Base-by-base conservation (phyloP, 805 yeast species). In the Starmerella bombi region DNA sequence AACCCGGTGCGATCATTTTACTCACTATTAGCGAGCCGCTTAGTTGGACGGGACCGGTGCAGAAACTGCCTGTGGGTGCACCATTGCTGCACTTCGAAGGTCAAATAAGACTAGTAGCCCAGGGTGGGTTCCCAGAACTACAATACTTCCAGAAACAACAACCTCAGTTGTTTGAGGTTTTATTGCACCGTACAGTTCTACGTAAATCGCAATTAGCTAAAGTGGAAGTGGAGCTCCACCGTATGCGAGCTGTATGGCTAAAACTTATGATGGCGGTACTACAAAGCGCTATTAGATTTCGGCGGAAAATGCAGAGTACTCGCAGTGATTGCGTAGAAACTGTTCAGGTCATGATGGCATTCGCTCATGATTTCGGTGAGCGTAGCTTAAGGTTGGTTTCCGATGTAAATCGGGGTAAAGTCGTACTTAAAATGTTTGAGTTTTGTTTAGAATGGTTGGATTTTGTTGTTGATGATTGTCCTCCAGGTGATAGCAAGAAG, bases 381-480 rank as follows among this genome's bases (percentile, higher is more conserved):
- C 77, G 79, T 49, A 75, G 83, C 2, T 65, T 81, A 31, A 66
- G 74, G 45, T 70, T 69, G 38, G 66, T 80, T 47, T 86, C 80
- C 40, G 69, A 77, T 3, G 62, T 73, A 2, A 66, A 79, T 41
- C 75, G 82, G 47, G 74, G 86, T 0, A 69, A 73, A 0, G 70
- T 85, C 8, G 75, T 84, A 21, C 64, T 78, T 62, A 74, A 75
- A 50, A 69, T 91, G 56, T 74, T 91, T 23, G 74, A 75, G 42
- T 61, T 84, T 46, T 73, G 93, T 34, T 74, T 85, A 33, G 88
- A 80, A 41, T 91, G 98, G 98, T 79, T 91, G 15, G 74, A 84
- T 42, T 88, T 85, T 55, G 75, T 91, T 21, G 84, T 88, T 45
- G 95, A 91, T 59, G 96, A 88, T 54, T 91, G 98, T 63, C 76